Percentiles rank a stretch among this genome's conserved stretches.
These are phyloP conservation scores for Nidularia pulvinata DNA, from an alignment of 768 basidiomycete species.

Conservation along the genomic window DNA sequence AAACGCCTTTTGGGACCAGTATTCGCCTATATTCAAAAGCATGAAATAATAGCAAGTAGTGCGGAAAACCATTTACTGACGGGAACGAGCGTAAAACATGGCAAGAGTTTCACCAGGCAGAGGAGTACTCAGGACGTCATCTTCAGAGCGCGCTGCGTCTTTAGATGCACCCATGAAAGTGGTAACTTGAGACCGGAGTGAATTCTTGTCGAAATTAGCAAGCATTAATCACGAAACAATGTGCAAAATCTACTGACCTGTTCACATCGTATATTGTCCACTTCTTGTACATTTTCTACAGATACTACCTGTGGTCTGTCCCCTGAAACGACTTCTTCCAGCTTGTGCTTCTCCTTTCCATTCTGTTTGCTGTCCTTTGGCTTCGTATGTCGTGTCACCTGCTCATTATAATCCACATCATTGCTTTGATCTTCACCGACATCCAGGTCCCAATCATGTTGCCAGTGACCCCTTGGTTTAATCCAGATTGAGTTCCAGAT, in stretches of 20 bases:
- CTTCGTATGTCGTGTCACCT: slow-evolving; percentile 23
- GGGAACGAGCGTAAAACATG: slow-evolving; percentile 79
- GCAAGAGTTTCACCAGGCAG: slow-evolving; percentile 84
- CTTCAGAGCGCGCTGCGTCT: slow-evolving; percentile 56
- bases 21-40: slow-evolving; percentile 47
- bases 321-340: slow-evolving; percentile 5
- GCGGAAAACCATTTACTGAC: slow-evolving; percentile 36
- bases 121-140: slow-evolving; percentile 76
- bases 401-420: slow-evolving; percentile 46
- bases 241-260: too few species aligned
- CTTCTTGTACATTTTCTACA: neutral
- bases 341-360: slow-evolving; percentile 8
- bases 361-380: slow-evolving; percentile 24
- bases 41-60: neutral
- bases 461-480: too few species aligned
- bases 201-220: slow-evolving; percentile 17
- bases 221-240: too few species aligned
- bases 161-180: slow-evolving; percentile 63
- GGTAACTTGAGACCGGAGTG: slow-evolving; percentile 30
- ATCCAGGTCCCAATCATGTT: too few species aligned
- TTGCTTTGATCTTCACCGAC: slow-evolving; percentile 40
- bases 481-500: slow-evolving; percentile 53
- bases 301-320: too few species aligned
- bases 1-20: slow-evolving; percentile 79
- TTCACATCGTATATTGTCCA: neutral